phyloP scores from a whole-genome alignment of 805 yeast genomes.

The Kuraishia cidri region DNA sequence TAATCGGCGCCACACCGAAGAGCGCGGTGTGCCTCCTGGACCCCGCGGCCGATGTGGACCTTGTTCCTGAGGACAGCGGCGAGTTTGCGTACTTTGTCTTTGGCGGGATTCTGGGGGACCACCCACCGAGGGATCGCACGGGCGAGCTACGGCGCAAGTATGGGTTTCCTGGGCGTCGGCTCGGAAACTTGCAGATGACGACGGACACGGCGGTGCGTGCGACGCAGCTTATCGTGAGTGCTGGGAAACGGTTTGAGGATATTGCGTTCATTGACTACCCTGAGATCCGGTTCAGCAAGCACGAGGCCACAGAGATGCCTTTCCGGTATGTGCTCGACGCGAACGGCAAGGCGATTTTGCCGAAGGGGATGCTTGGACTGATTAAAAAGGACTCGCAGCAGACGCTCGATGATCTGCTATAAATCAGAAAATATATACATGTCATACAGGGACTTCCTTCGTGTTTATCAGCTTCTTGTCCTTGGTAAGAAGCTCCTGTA shows the following conservation, averaged over 20 bases:
- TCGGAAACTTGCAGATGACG: slow-evolving; percentile 90
- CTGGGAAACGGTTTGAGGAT: slow-evolving; percentile 49
- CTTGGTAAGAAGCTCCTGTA: slow-evolving; percentile 39
- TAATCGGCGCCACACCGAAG: slow-evolving; percentile 28
- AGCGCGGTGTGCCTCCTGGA: slow-evolving; percentile 74
- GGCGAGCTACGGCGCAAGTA: slow-evolving; percentile 75
- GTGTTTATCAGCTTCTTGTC: neutral
- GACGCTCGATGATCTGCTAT: slow-evolving; percentile 61
- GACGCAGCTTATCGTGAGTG: slow-evolving; percentile 70
- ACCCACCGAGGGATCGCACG: slow-evolving; percentile 89
- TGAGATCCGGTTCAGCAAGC: slow-evolving; percentile 77
- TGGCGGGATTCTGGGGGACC: slow-evolving; percentile 95
- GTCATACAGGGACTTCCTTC: neutral
- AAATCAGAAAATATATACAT: slow-evolving; percentile 1
- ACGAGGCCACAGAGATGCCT: slow-evolving; percentile 97
- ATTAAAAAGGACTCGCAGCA: slow-evolving; percentile 83
- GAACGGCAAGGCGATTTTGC: slow-evolving; percentile 69
- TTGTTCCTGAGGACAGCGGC: slow-evolving; percentile 58
- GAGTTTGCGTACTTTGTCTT: slow-evolving; percentile 83
- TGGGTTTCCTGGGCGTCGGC: slow-evolving; percentile 80
- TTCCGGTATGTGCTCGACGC: slow-evolving; percentile 75
- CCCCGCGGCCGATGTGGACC: slow-evolving; percentile 74
- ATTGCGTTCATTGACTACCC: slow-evolving; percentile 89
- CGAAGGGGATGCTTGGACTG: slow-evolving; percentile 83
- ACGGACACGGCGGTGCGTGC: slow-evolving; percentile 96